Percentiles rank a stretch among this genome's conserved stretches.
These are phyloP conservation scores for Pythium angustatum DNA, from an alignment of 352 stramenopile species.

Conservation along the genomic window DNA sequence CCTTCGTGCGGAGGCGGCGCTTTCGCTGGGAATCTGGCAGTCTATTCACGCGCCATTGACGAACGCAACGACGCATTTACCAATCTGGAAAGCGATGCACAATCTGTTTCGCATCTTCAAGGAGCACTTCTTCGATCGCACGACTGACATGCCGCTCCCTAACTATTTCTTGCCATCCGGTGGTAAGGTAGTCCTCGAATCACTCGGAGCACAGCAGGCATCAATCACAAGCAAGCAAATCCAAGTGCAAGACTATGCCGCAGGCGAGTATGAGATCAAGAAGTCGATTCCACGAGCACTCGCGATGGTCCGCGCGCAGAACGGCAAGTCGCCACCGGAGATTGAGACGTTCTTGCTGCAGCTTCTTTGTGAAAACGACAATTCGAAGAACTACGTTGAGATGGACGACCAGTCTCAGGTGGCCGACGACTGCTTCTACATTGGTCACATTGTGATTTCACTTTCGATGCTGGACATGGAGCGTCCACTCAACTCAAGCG, in stretches of 20 bases:
- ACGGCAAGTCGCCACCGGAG: slow-evolving; percentile 73
- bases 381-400: slow-evolving; percentile 89
- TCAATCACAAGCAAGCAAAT: slow-evolving; percentile 86
- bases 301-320: slow-evolving; percentile 77
- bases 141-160: slow-evolving; percentile 81
- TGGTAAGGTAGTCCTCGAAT: slow-evolving; percentile 80
- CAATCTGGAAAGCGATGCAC: slow-evolving; percentile 87
- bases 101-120: slow-evolving; percentile 90
- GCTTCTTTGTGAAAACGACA: slow-evolving; percentile 82
- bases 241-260: slow-evolving; percentile 83
- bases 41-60: slow-evolving; percentile 82
- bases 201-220: slow-evolving; percentile 72
- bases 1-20: slow-evolving; percentile 67
- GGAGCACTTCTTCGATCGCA: slow-evolving; percentile 83
- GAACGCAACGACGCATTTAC: slow-evolving; percentile 76
- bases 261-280: slow-evolving; percentile 88
- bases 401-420: slow-evolving; percentile 87
- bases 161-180: slow-evolving; percentile 87
- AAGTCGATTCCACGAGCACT: slow-evolving; percentile 79
- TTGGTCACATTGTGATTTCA: slow-evolving; percentile 74
- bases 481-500: slow-evolving; percentile 44
- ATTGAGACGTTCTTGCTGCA: slow-evolving; percentile 82
- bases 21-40: slow-evolving; percentile 84
- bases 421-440: slow-evolving; percentile 84
- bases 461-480: slow-evolving; percentile 73